A percentile compares a stretch with the other conserved stretches of the same genome.
These are phyloP conservation scores for Ceratocystis smalleyi DNA, from an alignment of 2,329 filamentous ascomycete species.

Conservation along the genomic window DNA sequence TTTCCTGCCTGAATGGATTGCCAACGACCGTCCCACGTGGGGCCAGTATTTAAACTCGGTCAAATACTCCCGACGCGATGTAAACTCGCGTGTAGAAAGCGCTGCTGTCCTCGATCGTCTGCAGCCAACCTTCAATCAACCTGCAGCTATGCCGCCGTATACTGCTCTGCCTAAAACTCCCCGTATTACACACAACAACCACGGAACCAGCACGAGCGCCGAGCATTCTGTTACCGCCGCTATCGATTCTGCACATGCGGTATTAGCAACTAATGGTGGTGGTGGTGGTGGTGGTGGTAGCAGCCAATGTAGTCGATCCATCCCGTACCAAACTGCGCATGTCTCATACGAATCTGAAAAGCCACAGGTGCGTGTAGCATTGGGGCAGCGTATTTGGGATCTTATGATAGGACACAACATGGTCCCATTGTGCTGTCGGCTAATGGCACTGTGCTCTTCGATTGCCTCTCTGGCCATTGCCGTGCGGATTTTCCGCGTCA, in stretches of 20 bases:
- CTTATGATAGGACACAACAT: constrained; percentile 66
- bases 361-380: constrained; percentile 22
- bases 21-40: constrained; percentile 28
- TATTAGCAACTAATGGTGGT: neutral
- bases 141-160: constrained; percentile 21
- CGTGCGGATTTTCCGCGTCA: constrained; percentile 51
- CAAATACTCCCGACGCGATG: constrained; percentile 25
- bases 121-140: constrained; percentile 33
- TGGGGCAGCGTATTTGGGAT: constrained; percentile 46
- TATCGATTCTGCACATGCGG: neutral
- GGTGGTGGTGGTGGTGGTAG: constrained; percentile 5
- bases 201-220: constrained; percentile 18
- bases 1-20: constrained; percentile 10
- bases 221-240: constrained; percentile 14
- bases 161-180: constrained; percentile 21
- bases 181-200: constrained; percentile 8
- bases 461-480: constrained; percentile 67
- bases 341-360: constrained; percentile 16
- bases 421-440: constrained; percentile 67
- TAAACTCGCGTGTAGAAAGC: constrained; percentile 34
- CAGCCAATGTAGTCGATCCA: constrained; percentile 18
- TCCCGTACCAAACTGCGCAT: neutral
- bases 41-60: constrained; percentile 35
- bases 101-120: constrained; percentile 31
- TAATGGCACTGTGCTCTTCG: constrained; percentile 71